A percentile compares a stretch with the other conserved stretches of the same genome.
phyloP scores from a whole-genome alignment of 768 basidiomycete species.

The Grammothele lineata region DNA sequence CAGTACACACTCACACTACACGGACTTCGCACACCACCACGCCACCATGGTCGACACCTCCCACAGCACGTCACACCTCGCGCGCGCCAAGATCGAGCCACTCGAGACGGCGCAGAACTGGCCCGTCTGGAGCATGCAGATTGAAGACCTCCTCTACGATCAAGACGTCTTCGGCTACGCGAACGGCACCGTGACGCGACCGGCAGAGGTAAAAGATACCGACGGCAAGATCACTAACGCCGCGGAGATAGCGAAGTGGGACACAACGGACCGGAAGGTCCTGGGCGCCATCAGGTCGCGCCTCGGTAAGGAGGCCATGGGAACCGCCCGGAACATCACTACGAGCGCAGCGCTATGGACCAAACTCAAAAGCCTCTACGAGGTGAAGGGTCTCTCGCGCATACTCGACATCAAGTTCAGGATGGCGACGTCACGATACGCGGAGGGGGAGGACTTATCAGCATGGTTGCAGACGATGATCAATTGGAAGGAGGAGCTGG shows the following conservation, averaged over 20 bases:
- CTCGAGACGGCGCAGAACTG: conserved; percentile 3
- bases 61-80: not conserved
- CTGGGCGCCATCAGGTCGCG: conserved; percentile 28
- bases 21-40: no score
- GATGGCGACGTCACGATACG: conserved; percentile 23
- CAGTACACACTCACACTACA: not conserved
- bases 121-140: not conserved
- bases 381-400: conserved; percentile 25
- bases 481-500: conserved; percentile 20
- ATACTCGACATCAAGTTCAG: conserved; percentile 24
- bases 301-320: conserved; percentile 25
- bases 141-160: not conserved
- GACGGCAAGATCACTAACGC: no score
- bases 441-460: conserved; percentile 29
- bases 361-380: conserved; percentile 26
- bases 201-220: conserved; percentile 1
- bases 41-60: not conserved
- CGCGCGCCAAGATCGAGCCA: conserved; percentile 1
- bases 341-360: conserved; percentile 28
- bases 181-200: not conserved
- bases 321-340: conserved; percentile 23
- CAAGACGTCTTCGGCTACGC: not conserved
- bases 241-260: conserved; percentile 23
- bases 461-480: conserved; percentile 29
- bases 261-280: conserved; percentile 27